Evolutionary conservation across 2,329 filamentous ascomycete species (phyloP).

Genomic region (Raffaelea albimanens): DNA sequence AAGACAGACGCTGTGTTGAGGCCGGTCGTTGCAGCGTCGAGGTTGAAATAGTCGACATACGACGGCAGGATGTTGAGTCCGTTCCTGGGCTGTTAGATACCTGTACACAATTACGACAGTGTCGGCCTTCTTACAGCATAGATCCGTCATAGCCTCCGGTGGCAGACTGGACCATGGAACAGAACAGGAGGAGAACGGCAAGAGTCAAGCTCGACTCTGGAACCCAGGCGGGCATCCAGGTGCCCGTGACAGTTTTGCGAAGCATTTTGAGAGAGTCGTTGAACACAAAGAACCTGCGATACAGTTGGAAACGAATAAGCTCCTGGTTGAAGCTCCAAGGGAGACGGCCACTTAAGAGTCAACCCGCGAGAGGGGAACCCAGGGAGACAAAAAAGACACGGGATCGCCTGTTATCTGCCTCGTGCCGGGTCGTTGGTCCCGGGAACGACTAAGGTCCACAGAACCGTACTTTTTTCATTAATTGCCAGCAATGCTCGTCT

Average conservation of each 20-base stretch:
- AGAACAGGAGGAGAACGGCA: conserved; percentile 30
- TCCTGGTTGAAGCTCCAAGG: too few relatives aligned
- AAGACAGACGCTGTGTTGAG: conserved; percentile 45
- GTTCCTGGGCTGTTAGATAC: background rate
- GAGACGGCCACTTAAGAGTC: too few relatives aligned
- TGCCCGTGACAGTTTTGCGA: conserved; percentile 27
- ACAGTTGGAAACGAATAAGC: too few relatives aligned
- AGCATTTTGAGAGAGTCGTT: conserved; percentile 20
- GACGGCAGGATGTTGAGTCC: background rate
- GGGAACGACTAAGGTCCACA: too few relatives aligned
- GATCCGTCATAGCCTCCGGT: too few relatives aligned
- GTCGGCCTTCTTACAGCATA: too few relatives aligned
- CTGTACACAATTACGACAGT: conserved; percentile 8
- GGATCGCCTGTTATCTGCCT: too few relatives aligned
- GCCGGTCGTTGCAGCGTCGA: conserved; percentile 18
- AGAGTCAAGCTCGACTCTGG: conserved; percentile 30
- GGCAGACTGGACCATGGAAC: conserved; percentile 34
- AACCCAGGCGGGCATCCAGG: conserved; percentile 37
- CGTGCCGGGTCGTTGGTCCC: too few relatives aligned
- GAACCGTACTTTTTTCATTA: too few relatives aligned
- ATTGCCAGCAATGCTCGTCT: too few relatives aligned
- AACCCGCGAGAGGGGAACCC: too few relatives aligned
- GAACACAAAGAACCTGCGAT: background rate
- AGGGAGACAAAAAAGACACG: too few relatives aligned
- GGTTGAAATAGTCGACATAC: conserved; percentile 2